Evolutionary conservation across 2,329 filamentous ascomycete species (phyloP), one percentile per base, ranked within the genome.

Genomic region (Xylaria sp.): DNA sequence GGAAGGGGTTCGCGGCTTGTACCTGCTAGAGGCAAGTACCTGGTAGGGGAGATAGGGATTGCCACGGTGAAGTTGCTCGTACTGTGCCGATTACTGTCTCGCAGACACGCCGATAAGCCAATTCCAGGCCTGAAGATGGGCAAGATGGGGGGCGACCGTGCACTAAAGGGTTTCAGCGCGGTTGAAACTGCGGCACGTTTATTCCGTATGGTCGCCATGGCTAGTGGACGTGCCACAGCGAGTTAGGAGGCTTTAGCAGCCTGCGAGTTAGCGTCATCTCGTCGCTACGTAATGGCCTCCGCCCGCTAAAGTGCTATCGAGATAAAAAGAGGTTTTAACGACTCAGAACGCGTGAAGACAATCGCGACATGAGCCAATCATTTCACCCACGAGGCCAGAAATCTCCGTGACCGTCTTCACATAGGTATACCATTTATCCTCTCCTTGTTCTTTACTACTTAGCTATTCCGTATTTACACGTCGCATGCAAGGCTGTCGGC

Each of bases 341-440:
- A 23, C 18, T 19, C 44, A 49, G 23, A 11, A 37, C 19, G 35
- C 16, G 13, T 10, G 37, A 2, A 16, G 19, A 46, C 13, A 50
- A 30, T 51, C 18, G 4, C 56, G 50, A 48, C 35, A 57, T 58
- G 52, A 57, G 50, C 65, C 65, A 66, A 66, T 65, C 65, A 59
- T 60, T 58, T 23, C 18, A 23, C 54, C 65, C 42, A 46, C 65
- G 65, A 62, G 62, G 49, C 10, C 42, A 44, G 35, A 57, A 16
- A 34, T 6, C 23, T 30, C 23, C 23, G 5, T 30, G 23, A 30
- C 23, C 23, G 23, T 30, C 23, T 30, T 30, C 23, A 30, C 23
- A 30, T 30, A 16, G 16, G 16, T 16, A 30, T 30, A 30, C 54
- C 55, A 30, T 30, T 5, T 30, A 5, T 3, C 23, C 23, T 30